Percentiles rank a stretch among this genome's conserved stretches.
Conservation (phyloP, 2,329 filamentous ascomycete genomes). For the Dendrostoma leiphaemia region DNA sequence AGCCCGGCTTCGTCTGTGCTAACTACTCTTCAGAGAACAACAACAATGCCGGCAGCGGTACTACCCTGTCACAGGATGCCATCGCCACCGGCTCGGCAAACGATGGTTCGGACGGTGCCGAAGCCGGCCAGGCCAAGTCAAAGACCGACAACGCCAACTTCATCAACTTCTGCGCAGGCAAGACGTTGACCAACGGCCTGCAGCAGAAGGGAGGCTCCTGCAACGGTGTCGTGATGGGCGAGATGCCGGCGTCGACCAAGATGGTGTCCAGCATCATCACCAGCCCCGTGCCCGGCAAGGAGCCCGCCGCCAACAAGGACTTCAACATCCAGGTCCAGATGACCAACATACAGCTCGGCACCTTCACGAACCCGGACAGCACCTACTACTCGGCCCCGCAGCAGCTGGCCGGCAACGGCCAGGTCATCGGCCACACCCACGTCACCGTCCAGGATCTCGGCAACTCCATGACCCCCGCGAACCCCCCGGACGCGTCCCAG, state of each 20-base stretch:
- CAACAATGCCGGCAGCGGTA: conserved; percentile 27
- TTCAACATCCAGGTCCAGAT: conserved; percentile 55
- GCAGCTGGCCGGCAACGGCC: conserved; percentile 44
- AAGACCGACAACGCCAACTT: conserved; percentile 57
- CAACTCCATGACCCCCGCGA: conserved; percentile 44
- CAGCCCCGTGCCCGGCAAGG: conserved; percentile 50
- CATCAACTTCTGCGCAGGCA: conserved; percentile 59
- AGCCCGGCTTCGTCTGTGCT: no score
- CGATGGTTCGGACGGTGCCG: not conserved
- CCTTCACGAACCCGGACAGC: conserved; percentile 57
- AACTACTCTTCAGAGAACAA: no score
- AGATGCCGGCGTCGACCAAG: conserved; percentile 51
- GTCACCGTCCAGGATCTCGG: conserved; percentile 58
- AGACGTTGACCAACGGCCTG: conserved; percentile 58
- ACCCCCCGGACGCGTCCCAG: conserved; percentile 50
- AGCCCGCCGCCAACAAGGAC: conserved; percentile 43
- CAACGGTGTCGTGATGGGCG: conserved; percentile 63
- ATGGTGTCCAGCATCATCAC: conserved; percentile 59
- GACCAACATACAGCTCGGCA: conserved; percentile 52
- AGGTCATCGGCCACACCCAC: conserved; percentile 59
- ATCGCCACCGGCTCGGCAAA: conserved; percentile 26
- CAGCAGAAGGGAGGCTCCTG: conserved; percentile 60
- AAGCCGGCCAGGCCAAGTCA: conserved; percentile 41
- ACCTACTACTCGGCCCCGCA: conserved; percentile 64
- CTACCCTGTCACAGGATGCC: conserved; percentile 36